phyloP scores from a whole-genome alignment of 306 rosid genomes.

The Acacia melanoxylon region DNA sequence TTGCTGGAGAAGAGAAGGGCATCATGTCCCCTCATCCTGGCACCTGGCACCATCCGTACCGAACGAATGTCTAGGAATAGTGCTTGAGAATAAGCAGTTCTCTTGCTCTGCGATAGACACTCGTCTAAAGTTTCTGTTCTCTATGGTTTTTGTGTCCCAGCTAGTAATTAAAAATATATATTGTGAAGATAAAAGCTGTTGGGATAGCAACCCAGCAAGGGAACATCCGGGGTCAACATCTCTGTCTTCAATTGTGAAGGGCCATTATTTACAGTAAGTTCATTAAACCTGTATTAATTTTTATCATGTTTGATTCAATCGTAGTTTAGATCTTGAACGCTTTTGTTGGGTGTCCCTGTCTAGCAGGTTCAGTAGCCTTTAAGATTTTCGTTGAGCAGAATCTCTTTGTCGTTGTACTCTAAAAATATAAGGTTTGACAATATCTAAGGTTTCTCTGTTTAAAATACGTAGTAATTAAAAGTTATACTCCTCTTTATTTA shows the following conservation, averaged over 20 bases:
- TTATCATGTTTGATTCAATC: not conserved
- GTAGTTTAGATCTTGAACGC: not conserved
- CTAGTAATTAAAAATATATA: not conserved
- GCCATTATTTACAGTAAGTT: not conserved
- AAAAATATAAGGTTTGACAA: not conserved
- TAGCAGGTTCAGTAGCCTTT: not conserved
- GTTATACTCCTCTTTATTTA: not conserved
- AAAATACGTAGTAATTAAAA: not conserved
- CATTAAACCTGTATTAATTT: not conserved
- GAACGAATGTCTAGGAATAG: too few species aligned
- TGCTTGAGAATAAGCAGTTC: too few species aligned
- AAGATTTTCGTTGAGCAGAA: conserved; percentile 3
- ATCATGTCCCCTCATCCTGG: too few species aligned
- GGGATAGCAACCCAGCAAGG: not conserved
- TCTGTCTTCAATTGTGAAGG: not conserved
- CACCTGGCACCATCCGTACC: too few species aligned
- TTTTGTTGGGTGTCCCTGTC: not conserved
- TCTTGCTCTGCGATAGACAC: too few species aligned
- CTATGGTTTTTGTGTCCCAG: not conserved
- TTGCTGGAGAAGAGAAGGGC: too few species aligned
- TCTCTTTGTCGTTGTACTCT: conserved; percentile 2
- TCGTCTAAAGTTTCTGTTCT: too few species aligned
- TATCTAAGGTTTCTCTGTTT: not conserved
- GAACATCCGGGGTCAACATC: not conserved
- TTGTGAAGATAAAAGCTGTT: not conserved